These are phyloP conservation scores for Mentha longifolia DNA, from an alignment of 257 asterid genomes.

Conservation along the genomic window DNA sequence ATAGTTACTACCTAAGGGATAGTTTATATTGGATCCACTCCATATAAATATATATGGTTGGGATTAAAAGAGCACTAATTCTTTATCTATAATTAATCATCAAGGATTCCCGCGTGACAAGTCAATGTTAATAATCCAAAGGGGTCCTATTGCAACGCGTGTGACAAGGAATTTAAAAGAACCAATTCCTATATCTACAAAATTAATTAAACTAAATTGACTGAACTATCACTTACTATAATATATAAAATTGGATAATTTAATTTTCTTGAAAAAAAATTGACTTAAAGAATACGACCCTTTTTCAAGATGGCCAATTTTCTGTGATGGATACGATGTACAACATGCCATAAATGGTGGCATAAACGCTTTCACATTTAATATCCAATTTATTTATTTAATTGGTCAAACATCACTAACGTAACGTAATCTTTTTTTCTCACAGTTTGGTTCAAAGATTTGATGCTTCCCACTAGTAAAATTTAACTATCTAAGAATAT, in stretches of 20 bases:
- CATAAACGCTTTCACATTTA: constrained; percentile 39
- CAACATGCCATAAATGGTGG: constrained; percentile 46
- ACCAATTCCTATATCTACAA: constrained; percentile 25
- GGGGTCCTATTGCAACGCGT: constrained; percentile 36
- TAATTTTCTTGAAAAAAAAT: neutral
- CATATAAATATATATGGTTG: no score
- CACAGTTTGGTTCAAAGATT: constrained; percentile 25
- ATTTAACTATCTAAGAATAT: neutral
- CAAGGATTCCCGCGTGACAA: constrained; percentile 30
- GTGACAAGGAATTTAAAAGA: constrained; percentile 31
- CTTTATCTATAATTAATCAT: constrained; percentile 11
- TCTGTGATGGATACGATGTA: constrained; percentile 34
- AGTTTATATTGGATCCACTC: no score
- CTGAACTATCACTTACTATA: constrained; percentile 18
- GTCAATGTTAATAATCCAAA: constrained; percentile 25
- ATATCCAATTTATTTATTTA: constrained; percentile 31
- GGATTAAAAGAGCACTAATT: constrained; percentile 24
- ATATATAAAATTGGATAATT: no score
- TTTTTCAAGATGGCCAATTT: constrained; percentile 15
- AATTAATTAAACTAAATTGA: constrained; percentile 18
- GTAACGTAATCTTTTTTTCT: constrained; percentile 27
- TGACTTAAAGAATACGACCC: constrained; percentile 14
- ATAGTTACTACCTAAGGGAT: no score
- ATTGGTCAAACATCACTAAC: constrained; percentile 47
- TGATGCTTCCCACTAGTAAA: constrained; percentile 17